A percentile compares a stretch with the other conserved stretches of the same genome.
Conservation (phyloP, 805 yeast species). For the Saccharomycopsis javanensis region DNA sequence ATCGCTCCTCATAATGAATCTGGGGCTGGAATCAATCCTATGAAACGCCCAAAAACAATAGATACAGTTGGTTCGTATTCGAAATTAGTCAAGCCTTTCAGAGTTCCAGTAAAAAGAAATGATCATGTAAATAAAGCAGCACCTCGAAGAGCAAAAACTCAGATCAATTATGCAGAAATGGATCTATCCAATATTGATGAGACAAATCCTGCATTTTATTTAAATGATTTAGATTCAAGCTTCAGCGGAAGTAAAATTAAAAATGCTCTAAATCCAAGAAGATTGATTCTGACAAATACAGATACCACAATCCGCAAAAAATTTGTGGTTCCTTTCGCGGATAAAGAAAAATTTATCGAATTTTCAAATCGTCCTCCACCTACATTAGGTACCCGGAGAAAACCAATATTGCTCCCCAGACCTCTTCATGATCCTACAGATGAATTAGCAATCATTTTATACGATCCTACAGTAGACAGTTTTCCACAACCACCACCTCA, state of each 20-base stretch:
- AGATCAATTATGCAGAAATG: conserved; percentile 28
- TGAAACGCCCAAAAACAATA: conserved; percentile 11
- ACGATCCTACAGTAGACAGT: conserved; percentile 86
- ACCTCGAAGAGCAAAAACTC: conserved; percentile 26
- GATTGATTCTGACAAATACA: conserved; percentile 32
- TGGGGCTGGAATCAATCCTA: conserved; percentile 18
- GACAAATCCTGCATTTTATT: conserved; percentile 28
- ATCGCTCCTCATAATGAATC: conserved; percentile 6
- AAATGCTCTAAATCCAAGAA: conserved; percentile 55
- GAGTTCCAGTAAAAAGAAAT: conserved; percentile 43
- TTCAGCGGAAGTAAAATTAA: conserved; percentile 28
- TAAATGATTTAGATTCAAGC: conserved; percentile 24
- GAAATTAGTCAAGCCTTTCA: conserved; percentile 57
- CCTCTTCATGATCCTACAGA: conserved; percentile 93
- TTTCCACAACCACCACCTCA: conserved; percentile 18
- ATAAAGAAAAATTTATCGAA: conserved; percentile 22
- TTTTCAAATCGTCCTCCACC: conserved; percentile 41
- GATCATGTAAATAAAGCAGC: conserved; percentile 17
- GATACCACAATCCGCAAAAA: conserved; percentile 36
- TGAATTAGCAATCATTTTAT: conserved; percentile 87
- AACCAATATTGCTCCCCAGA: conserved; percentile 64
- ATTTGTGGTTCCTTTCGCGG: conserved; percentile 55
- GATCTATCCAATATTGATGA: conserved; percentile 27
- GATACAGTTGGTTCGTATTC: conserved; percentile 27
- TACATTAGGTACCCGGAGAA: conserved; percentile 73